Evolutionary conservation across 2,329 filamentous ascomycete genomes (phyloP), one percentile per base, ranked within the genome.

Genomic region (Allantophomopsis cytisporea): DNA sequence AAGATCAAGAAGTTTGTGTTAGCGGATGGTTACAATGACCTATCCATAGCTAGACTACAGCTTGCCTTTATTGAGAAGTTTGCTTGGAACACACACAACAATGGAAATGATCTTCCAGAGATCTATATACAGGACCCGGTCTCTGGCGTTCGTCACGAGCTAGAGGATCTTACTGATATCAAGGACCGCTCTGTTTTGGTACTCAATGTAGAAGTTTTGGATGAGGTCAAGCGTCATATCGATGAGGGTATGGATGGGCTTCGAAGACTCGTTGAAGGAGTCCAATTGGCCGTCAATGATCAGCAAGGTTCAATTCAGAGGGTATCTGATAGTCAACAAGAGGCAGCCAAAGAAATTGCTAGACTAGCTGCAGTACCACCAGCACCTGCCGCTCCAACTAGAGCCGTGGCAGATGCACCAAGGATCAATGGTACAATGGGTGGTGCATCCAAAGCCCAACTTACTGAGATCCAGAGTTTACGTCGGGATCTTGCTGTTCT

Each of bases 61-160:
- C 71, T 98, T 20, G 89, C 91, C 1, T 98, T 98, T 51, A 98
- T 98, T 50, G 91, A 98, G 50, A 98, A 95, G 57, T 98, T 98
- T 55, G 91, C 89, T 0, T 98, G 93, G 88, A 96, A 94, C 51
- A 95, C 89, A 1, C 88, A 96, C 50, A 82, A 86, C 44, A 93
- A 95, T 52, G 91, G 91, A 7, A 76, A 78, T 12, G 91, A 98
- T 55, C 64, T 98, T 35, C 91, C 91, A 0, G 91, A 98, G 51
- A 96, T 98, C 13, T 95, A 98, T 57, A 91, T 98, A 13, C 91
- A 98, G 58, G 91, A 98, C 56, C 82, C 88, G 0, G 73, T 95
- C 2, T 96, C 91, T 7, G 91, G 91, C 1, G 83, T 98, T n/a
- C 81, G 91, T 13, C 89, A 98, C 57, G 91, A 98, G 61, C 65